These are phyloP conservation scores for Apiotrichum siamense DNA, from an alignment of 1,284 basidiomycete genomes.

Conservation along the genomic window DNA sequence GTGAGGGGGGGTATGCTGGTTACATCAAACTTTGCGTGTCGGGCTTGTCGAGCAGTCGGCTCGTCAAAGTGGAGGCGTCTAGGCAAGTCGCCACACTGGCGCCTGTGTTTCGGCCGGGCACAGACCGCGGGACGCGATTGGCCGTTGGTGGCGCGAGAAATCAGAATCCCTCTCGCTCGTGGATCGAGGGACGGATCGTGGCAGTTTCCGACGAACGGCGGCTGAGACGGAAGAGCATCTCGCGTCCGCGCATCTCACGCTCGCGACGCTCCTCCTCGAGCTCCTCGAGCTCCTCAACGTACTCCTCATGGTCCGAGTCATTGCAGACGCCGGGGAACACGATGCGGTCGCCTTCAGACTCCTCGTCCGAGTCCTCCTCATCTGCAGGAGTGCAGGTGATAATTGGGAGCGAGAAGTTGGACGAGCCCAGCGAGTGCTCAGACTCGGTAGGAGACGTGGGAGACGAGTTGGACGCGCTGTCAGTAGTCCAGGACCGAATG, in stretches of 20 bases:
- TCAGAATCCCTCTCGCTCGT: background rate
- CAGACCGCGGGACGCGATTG: background rate
- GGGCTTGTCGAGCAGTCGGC: too few relatives aligned
- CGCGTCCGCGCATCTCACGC: constrained; percentile 28
- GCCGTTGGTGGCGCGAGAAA: background rate
- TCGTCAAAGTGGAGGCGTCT: too few relatives aligned
- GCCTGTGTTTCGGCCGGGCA: too few relatives aligned
- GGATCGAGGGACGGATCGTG: background rate
- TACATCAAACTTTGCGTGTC: too few relatives aligned
- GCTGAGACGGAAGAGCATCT: constrained; percentile 12
- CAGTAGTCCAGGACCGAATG: constrained; percentile 2
- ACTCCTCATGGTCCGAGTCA: constrained; percentile 11
- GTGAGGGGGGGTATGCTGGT: too few relatives aligned
- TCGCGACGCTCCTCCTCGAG: constrained; percentile 28
- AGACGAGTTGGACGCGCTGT: background rate
- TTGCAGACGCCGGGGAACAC: constrained; percentile 21
- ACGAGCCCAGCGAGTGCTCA: constrained; percentile 17
- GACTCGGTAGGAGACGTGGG: constrained; percentile 27
- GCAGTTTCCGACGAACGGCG: constrained; percentile 4
- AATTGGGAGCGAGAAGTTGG: constrained; percentile 35
- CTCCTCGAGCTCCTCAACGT: constrained; percentile 15
- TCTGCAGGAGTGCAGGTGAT: constrained; percentile 45
- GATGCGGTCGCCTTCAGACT: constrained; percentile 22
- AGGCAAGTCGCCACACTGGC: too few relatives aligned
- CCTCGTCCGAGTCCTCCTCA: constrained; percentile 41